Evolutionary conservation across 2,329 filamentous ascomycete genomes (phyloP).

Genomic region (Amylocarpus encephaloides): DNA sequence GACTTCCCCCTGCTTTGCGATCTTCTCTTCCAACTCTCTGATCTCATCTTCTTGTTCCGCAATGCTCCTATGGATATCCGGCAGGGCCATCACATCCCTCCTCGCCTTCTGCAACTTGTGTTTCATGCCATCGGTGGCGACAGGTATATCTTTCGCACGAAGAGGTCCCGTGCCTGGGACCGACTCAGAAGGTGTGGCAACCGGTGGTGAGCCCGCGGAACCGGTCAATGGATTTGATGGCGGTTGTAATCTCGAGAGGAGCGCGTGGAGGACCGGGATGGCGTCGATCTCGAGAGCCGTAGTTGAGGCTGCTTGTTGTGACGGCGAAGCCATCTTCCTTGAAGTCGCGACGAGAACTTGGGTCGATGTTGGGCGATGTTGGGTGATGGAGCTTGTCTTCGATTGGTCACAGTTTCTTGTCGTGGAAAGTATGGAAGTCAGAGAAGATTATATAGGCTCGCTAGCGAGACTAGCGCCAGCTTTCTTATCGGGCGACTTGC

Average conservation of each 20-base stretch:
- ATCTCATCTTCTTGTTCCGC: constrained; percentile 70
- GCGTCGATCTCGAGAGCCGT: constrained; percentile 59
- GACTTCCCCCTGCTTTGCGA: constrained; percentile 54
- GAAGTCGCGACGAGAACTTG: not conserved
- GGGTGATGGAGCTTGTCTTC: no score
- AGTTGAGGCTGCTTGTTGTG: constrained; percentile 25
- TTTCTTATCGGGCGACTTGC: constrained; percentile 13
- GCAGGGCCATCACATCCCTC: constrained; percentile 56
- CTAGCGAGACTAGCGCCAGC: not conserved
- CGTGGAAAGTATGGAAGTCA: not conserved
- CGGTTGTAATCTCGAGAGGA: constrained; percentile 66
- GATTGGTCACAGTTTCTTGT: no score
- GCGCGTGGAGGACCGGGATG: constrained; percentile 71
- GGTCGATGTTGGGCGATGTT: no score
- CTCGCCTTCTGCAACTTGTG: constrained; percentile 78
- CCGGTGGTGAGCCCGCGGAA: constrained; percentile 27
- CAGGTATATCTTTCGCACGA: constrained; percentile 65
- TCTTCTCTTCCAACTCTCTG: constrained; percentile 54
- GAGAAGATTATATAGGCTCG: not conserved
- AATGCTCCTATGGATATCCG: constrained; percentile 61
- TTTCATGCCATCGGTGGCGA: constrained; percentile 71
- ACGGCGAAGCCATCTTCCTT: constrained; percentile 19
- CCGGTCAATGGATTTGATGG: constrained; percentile 34
- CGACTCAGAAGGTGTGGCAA: constrained; percentile 33
- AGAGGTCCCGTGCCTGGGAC: constrained; percentile 24